phyloP scores from a whole-genome alignment of 129 eudicot species.

The Centaurea solstitialis region DNA sequence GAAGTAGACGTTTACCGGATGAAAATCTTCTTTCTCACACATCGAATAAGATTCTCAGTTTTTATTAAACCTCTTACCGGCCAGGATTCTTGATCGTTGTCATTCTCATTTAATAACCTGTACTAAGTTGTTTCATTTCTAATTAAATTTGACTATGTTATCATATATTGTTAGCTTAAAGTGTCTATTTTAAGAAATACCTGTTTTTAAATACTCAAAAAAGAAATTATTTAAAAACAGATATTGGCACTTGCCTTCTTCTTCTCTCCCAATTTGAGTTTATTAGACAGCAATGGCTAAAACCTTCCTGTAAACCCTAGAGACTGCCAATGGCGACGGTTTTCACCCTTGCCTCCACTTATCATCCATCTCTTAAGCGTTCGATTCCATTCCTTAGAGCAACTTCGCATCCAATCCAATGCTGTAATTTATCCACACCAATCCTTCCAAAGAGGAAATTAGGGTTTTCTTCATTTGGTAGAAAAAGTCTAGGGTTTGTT shows the following conservation, averaged over 20 bases:
- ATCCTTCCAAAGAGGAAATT: slow-evolving; percentile 18
- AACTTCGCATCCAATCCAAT: slow-evolving; percentile 21
- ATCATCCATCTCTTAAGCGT: slow-evolving; percentile 27
- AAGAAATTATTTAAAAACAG: too few relatives aligned
- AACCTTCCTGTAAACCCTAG: slow-evolving; percentile 22
- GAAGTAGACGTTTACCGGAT: neutral
- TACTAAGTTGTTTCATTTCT: too few relatives aligned
- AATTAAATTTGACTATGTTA: too few relatives aligned
- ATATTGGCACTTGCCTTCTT: too few relatives aligned
- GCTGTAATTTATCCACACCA: slow-evolving; percentile 17
- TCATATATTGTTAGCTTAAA: too few relatives aligned
- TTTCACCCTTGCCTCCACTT: slow-evolving; percentile 33
- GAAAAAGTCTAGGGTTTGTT: slow-evolving; percentile 28
- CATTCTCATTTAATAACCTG: too few relatives aligned
- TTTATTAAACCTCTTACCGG: neutral
- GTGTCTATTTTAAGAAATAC: too few relatives aligned
- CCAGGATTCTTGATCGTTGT: neutral
- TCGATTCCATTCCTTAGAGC: slow-evolving; percentile 19
- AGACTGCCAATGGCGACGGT: slow-evolving; percentile 33
- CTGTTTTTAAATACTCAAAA: too few relatives aligned
- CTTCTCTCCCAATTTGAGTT: too few relatives aligned
- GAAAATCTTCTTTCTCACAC: too few relatives aligned
- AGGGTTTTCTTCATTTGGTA: slow-evolving; percentile 24
- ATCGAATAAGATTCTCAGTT: neutral
- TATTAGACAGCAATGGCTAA: too few relatives aligned